Base-by-base conservation (phyloP, 2,329 filamentous ascomycete genomes). In the Aspergillus sergii region DNA sequence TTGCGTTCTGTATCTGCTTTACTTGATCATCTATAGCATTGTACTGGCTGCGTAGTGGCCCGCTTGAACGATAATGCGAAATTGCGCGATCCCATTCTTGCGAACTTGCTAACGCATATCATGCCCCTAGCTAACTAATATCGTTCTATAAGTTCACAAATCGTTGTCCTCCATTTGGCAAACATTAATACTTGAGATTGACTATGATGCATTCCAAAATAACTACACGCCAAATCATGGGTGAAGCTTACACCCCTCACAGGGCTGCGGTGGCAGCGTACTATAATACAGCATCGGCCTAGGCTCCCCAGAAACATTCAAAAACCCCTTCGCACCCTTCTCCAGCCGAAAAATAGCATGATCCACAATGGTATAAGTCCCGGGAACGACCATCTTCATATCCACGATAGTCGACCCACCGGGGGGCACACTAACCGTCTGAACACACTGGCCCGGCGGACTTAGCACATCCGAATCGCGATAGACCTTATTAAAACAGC, bases 271-370 rank as follows among this genome's bases (percentile, higher is more conserved):
- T 9, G 70, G 69, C 57, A 70, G 58, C 4, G 61, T 32, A 43
- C 75, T 73, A 46, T 66, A 54, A 32, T 74, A 74, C 7, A 76
- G 62, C 34, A 75, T 71, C 3, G 71, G 72, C 21, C 68, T 66
- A 12, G 64, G 68, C 23, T 70, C 63, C 2, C 75, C 75, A 10
- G 75, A 68, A 28, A 76, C 75, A 64, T 76, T 77, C 61, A 76
- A 63, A 58, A 72, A 77, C 1, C 75, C 75, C n/a, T 76, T 73
- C 1, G 71, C 73, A 1, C 75, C 75, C 59, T 76, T 76, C 50
- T 77, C 75, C 45, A 77, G 57, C 0, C 75, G 69, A 57, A 75
- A 76, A 10, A 77, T 76, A 6, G 75, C 74, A 65, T 76, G 75
- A 51, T 76, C 75, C 16, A 77, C 71, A 7, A 75, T 50, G 2